Evolutionary conservation across 768 basidiomycete species (phyloP).

Genomic region (Mycena floridula): DNA sequence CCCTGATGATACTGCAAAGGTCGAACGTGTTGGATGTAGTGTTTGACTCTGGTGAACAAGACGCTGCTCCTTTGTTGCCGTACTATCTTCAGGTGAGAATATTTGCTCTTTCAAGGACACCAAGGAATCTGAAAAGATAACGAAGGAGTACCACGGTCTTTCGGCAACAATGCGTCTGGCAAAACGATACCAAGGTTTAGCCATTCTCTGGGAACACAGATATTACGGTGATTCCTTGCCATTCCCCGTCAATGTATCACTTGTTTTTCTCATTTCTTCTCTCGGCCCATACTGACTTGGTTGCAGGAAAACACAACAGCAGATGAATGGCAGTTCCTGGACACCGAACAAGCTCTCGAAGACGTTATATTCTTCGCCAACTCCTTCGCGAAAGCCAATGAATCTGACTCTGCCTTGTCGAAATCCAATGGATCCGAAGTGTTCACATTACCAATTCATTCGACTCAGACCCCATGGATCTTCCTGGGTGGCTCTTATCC

Average conservation of each 20-base stretch:
- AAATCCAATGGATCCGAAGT: background rate
- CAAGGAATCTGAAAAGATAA: background rate
- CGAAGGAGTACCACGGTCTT: slow-evolving; percentile 41
- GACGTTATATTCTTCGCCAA: slow-evolving; percentile 46
- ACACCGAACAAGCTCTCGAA: slow-evolving; percentile 43
- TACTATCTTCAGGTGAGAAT: slow-evolving; percentile 39
- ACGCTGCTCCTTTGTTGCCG: slow-evolving; percentile 39
- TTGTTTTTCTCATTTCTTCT: background rate
- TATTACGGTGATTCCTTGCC: slow-evolving; percentile 43
- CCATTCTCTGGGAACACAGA: slow-evolving; percentile 46
- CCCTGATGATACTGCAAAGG: background rate
- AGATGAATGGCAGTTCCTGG: slow-evolving; percentile 40
- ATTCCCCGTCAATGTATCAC: slow-evolving; percentile 37
- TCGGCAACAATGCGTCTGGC: slow-evolving; percentile 43
- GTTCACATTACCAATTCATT: slow-evolving; percentile 26
- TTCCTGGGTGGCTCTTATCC: slow-evolving; percentile 47
- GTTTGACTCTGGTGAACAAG: slow-evolving; percentile 46
- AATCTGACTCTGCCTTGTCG: background rate
- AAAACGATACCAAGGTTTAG: slow-evolving; percentile 38
- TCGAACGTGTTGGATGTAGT: slow-evolving; percentile 19
- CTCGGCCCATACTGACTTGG: background rate
- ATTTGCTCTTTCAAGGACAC: slow-evolving; percentile 1
- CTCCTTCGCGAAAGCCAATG: slow-evolving; percentile 18
- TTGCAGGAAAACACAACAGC: slow-evolving; percentile 37
- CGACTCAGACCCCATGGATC: slow-evolving; percentile 38